Conservation (phyloP, 805 yeast species). For the Kodamaea fukazawae region DNA sequence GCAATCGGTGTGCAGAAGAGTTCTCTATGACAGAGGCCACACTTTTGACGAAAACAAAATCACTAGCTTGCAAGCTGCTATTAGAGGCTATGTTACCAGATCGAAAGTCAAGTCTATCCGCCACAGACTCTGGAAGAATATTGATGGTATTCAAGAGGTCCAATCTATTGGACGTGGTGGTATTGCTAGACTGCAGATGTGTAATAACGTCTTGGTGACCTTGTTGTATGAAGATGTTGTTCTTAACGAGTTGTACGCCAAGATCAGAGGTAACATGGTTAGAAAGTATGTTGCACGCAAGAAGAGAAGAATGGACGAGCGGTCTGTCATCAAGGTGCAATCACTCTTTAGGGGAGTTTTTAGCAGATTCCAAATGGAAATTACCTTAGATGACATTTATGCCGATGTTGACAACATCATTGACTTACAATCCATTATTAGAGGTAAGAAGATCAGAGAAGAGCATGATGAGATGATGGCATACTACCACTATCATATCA, state of each 20-base stretch:
- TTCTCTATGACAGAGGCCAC: conserved; percentile 15
- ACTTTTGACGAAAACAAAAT: conserved; percentile 13
- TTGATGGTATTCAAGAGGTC: conserved; percentile 22
- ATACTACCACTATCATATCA: conserved; percentile 55
- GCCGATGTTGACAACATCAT: conserved; percentile 38
- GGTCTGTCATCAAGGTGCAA: conserved; percentile 41
- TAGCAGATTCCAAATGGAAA: conserved; percentile 54
- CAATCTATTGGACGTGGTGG: conserved; percentile 49
- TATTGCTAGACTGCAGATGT: conserved; percentile 38
- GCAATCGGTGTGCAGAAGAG: conserved; percentile 31
- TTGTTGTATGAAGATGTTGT: conserved; percentile 37
- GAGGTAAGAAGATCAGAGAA: conserved; percentile 48
- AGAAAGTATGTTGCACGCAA: neutral
- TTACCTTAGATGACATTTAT: conserved; percentile 52
- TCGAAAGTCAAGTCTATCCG: conserved; percentile 17
- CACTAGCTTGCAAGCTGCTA: conserved; percentile 34
- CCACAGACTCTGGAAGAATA: conserved; percentile 8
- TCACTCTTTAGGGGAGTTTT: conserved; percentile 62
- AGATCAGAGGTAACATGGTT: conserved; percentile 41
- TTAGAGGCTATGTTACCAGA: conserved; percentile 38
- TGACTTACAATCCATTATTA: conserved; percentile 51
- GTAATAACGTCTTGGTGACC: conserved; percentile 42
- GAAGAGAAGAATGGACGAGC: conserved; percentile 25
- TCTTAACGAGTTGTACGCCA: conserved; percentile 41
- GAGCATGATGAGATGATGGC: conserved; percentile 28